Conservation (phyloP, 305 asterid species). For the Solanum hybrid region DNA sequence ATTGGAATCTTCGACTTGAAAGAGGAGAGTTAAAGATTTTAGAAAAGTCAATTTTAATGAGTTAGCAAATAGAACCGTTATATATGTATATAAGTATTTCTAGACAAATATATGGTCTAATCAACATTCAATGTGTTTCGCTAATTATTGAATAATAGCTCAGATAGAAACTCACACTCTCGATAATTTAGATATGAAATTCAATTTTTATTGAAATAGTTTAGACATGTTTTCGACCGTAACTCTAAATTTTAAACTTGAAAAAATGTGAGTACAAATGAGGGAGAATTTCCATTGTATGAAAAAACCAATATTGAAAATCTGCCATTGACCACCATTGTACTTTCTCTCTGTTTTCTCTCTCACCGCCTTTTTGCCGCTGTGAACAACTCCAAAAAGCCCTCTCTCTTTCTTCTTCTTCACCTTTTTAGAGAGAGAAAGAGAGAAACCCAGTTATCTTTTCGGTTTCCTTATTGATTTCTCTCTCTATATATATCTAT, state of each 20-base stretch:
- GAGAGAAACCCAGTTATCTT: not conserved
- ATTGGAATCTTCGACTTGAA: not conserved
- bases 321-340: constrained; percentile 44
- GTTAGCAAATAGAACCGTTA: too few species aligned
- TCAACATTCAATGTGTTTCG: not conserved
- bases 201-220: too few species aligned
- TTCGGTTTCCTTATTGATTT: not conserved
- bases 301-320: not conserved
- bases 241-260: not conserved
- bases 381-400: not conserved
- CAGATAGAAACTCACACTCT: rapidly evolving
- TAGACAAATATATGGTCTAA: too few species aligned
- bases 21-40: not conserved
- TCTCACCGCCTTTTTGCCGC: not conserved
- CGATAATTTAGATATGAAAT: rapidly evolving
- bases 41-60: too few species aligned
- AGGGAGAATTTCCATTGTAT: not conserved
- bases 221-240: too few species aligned
- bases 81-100: not conserved
- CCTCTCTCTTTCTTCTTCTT: not conserved
- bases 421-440: constrained; percentile 1
- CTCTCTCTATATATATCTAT: not conserved
- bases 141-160: too few species aligned
- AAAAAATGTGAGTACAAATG: not conserved
- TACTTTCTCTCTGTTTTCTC: constrained; percentile 14